Conservation (phyloP, 148 eudicot species). For the Oxyria digyna region DNA sequence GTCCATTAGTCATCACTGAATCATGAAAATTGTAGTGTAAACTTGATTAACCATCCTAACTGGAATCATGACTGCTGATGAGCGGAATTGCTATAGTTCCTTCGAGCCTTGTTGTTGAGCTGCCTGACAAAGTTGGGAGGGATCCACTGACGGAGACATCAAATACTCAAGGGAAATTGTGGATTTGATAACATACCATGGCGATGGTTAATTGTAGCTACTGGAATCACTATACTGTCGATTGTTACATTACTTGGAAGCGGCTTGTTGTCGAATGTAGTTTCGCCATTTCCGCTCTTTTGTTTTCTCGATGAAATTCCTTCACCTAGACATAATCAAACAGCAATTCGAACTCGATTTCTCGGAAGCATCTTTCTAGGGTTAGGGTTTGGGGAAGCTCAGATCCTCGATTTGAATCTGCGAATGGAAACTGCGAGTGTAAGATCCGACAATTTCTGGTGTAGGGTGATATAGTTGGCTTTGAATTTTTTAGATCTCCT, state of each 20-base stretch:
- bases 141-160: not conserved
- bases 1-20: no score
- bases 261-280: slow-evolving; percentile 17
- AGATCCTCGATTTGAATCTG: slow-evolving; percentile 36
- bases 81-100: no score
- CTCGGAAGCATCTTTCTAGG: not conserved
- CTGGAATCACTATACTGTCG: slow-evolving; percentile 17
- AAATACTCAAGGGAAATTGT: slow-evolving; percentile 36
- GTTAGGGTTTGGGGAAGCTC: slow-evolving; percentile 10
- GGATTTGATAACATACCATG: no score
- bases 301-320: not conserved
- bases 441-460: no score
- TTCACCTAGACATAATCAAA: not conserved
- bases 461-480: no score
- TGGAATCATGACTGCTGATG: no score
- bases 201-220: slow-evolving; percentile 1
- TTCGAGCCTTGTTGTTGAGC: no score
- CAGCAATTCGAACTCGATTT: not conserved
- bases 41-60: no score
- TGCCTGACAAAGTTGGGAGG: no score
- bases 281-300: slow-evolving; percentile 38
- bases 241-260: slow-evolving; percentile 37
- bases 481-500: no score
- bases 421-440: not conserved
- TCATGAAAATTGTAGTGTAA: no score